A percentile compares a stretch with the other conserved stretches of the same genome.
Evolutionary conservation across 129 eudicot species (phyloP).

Genomic region (Sambucus nigra): DNA sequence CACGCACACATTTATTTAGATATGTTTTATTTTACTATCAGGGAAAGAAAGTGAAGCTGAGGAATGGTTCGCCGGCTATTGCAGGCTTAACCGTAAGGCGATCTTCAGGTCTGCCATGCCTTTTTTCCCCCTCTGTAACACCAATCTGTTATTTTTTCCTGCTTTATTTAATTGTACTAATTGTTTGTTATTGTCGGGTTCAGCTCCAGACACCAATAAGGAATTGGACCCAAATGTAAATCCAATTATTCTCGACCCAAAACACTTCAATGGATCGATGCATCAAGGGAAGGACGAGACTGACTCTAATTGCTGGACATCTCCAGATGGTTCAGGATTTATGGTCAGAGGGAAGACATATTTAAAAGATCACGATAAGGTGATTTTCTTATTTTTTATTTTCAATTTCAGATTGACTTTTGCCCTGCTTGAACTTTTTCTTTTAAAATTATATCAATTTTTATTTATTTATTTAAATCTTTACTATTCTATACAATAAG

Average conservation of each 20-base stretch:
- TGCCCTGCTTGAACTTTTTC: neutral
- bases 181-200: constrained; percentile 6
- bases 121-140: neutral
- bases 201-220: constrained; percentile 33
- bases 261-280: constrained; percentile 60
- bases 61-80: constrained; percentile 80
- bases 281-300: constrained; percentile 56
- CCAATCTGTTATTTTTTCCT: neutral
- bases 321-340: constrained; percentile 85
- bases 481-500: too few relatives aligned
- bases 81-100: constrained; percentile 44
- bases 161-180: constrained; percentile 4
- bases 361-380: constrained; percentile 71
- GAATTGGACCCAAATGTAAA: constrained; percentile 47
- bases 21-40: constrained; percentile 19
- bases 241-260: constrained; percentile 46
- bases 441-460: neutral
- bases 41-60: constrained; percentile 65
- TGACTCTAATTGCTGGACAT: constrained; percentile 82
- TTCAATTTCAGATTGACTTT: neutral
- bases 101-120: constrained; percentile 39
- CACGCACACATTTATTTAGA: too few relatives aligned
- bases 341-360: constrained; percentile 89
- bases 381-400: constrained; percentile 15
- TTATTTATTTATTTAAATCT: too few relatives aligned